These are phyloP conservation scores for Verbascum thapsus DNA, from an alignment of 257 asterid species.

Conservation along the genomic window DNA sequence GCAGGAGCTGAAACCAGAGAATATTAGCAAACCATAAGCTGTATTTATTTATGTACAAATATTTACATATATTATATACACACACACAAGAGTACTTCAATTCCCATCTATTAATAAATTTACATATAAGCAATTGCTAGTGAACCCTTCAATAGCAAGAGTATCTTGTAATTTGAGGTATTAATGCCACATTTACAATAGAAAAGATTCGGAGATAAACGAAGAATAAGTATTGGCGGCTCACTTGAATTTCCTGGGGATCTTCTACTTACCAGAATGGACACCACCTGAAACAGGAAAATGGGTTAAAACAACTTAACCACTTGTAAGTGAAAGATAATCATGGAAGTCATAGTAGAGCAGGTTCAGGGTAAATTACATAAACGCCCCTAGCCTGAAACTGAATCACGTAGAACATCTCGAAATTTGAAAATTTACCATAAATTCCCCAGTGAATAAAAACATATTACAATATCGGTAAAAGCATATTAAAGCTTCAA, in stretches of 20 bases:
- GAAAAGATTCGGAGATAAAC: background rate
- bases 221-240: too few species aligned
- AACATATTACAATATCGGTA: too few species aligned
- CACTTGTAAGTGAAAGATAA: background rate
- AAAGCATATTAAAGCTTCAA: too few species aligned
- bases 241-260: background rate
- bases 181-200: background rate
- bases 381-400: too few species aligned
- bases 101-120: slow-evolving; percentile 9
- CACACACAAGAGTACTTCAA: slow-evolving; percentile 6
- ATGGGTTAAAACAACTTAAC: background rate
- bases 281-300: slow-evolving; percentile 85
- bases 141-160: background rate
- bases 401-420: too few species aligned
- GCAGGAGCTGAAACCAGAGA: background rate
- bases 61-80: slow-evolving; percentile 25
- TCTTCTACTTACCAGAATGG: slow-evolving; percentile 88
- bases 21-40: too few species aligned
- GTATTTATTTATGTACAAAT: slow-evolving; percentile 25
- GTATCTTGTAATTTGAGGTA: background rate
- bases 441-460: too few species aligned
- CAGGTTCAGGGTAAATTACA: too few species aligned
- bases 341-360: background rate
- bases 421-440: too few species aligned
- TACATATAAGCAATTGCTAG: background rate